A percentile compares a stretch with the other conserved stretches of the same genome.
Conservation (phyloP, 306 rosid genomes). For the Canavalia ensiformis region DNA sequence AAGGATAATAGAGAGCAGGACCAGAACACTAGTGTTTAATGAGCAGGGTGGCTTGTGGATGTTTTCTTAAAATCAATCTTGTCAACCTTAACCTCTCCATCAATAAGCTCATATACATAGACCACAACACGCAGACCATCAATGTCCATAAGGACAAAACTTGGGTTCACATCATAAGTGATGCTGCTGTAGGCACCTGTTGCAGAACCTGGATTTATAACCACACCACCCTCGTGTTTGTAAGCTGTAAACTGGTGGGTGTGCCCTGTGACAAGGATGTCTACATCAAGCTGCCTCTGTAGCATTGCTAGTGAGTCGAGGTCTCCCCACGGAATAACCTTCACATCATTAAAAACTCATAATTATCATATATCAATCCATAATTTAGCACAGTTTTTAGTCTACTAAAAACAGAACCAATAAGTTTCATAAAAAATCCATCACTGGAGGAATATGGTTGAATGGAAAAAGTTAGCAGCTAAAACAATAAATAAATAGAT, state of each 20-base stretch:
- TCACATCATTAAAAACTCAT: conserved; percentile 47
- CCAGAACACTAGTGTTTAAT: conserved; percentile 53
- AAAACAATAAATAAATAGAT: background rate
- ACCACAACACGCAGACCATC: conserved; percentile 98
- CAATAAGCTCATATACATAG: conserved; percentile 93
- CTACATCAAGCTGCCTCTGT: conserved; percentile 99
- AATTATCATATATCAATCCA: conserved; percentile 17
- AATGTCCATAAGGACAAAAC: conserved; percentile 98
- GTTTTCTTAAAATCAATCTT: conserved; percentile 99
- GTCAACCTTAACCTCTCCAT: conserved; percentile 99
- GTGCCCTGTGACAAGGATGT: conserved; percentile 97
- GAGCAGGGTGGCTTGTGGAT: conserved; percentile 70
- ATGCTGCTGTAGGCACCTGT: conserved; percentile 96
- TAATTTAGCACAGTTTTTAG: background rate
- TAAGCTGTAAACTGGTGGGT: conserved; percentile 97
- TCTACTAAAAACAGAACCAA: conserved; percentile 19
- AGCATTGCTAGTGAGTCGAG: conserved; percentile 98
- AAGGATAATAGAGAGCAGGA: conserved; percentile 31
- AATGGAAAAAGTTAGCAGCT: conserved; percentile 23
- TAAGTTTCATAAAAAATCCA: conserved; percentile 15
- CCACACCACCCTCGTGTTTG: conserved; percentile 98
- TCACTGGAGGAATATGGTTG: conserved; percentile 10
- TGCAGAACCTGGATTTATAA: conserved; percentile 98
- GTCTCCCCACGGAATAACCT: conserved; percentile 99
- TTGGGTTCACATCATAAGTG: conserved; percentile 95